Evolutionary conservation across 2,329 filamentous ascomycete species (phyloP).

Genomic region (Colletotrichum coccodes): DNA sequence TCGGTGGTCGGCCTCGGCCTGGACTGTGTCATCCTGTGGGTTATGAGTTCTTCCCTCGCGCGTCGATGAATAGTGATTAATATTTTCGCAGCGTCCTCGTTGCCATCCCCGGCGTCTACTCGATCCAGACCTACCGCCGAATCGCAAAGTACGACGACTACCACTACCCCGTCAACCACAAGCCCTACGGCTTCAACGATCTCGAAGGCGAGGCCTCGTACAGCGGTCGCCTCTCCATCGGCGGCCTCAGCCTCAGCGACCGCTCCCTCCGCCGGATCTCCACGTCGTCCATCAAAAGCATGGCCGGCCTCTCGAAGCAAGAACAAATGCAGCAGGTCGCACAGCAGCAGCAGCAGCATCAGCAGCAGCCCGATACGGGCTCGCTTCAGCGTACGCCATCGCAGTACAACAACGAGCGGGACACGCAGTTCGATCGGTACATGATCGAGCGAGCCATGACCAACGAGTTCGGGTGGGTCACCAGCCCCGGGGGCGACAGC

Average conservation of each 20-base stretch:
- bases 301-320: background rate
- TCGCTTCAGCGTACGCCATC: constrained; percentile 9
- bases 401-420: constrained; percentile 40
- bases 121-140: constrained; percentile 57
- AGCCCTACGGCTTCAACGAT: constrained; percentile 55
- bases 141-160: constrained; percentile 61
- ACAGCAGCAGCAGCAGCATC: constrained; percentile 1
- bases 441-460: constrained; percentile 44
- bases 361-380: background rate
- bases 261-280: constrained; percentile 33
- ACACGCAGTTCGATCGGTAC: constrained; percentile 41
- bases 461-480: constrained; percentile 46
- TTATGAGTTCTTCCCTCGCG: background rate
- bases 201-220: constrained; percentile 35
- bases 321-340: background rate
- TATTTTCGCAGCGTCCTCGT: constrained; percentile 49
- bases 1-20: constrained; percentile 59
- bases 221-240: constrained; percentile 28
- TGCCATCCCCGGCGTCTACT: constrained; percentile 56
- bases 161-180: constrained; percentile 58
- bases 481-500: constrained; percentile 16
- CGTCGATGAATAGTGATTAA: background rate
- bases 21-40: constrained; percentile 61
- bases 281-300: constrained; percentile 25
- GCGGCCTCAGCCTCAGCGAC: constrained; percentile 20